Percentiles rank a stretch among this genome's conserved stretches.
Conservation (phyloP, 495 filamentous ascomycete species). For the Amphirosellinia nigrospora region DNA sequence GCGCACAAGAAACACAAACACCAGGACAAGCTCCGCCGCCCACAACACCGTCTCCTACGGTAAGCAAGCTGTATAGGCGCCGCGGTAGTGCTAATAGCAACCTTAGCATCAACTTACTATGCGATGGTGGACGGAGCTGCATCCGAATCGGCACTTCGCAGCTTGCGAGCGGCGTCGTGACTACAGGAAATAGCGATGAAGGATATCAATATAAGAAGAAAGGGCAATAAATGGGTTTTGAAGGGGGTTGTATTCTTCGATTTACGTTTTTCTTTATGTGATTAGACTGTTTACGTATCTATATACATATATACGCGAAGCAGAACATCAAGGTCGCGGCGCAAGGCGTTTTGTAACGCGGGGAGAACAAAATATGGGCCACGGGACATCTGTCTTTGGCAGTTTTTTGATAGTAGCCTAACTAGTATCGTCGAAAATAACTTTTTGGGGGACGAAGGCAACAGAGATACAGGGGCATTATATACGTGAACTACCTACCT, state of each 20-base stretch:
- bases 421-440: not conserved
- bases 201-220: constrained; percentile 1
- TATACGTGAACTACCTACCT: not conserved
- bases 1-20: not conserved
- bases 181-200: constrained; percentile 37
- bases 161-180: constrained; percentile 26
- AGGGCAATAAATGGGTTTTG: not conserved
- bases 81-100: constrained; percentile 33
- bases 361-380: not conserved
- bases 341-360: not conserved
- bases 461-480: not conserved
- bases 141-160: constrained; percentile 45
- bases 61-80: constrained; percentile 26
- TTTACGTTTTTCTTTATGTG: not conserved
- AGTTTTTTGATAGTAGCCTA: not conserved
- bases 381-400: not conserved
- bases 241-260: not conserved
- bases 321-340: not conserved
- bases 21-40: constrained; percentile 12
- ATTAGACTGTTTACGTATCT: no score
- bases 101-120: constrained; percentile 37
- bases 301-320: not conserved
- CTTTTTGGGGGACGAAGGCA: not conserved
- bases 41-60: constrained; percentile 29
- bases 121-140: constrained; percentile 35